phyloP scores from a whole-genome alignment of 148 eudicot genomes.

The Heliamphora exappendiculata region DNA sequence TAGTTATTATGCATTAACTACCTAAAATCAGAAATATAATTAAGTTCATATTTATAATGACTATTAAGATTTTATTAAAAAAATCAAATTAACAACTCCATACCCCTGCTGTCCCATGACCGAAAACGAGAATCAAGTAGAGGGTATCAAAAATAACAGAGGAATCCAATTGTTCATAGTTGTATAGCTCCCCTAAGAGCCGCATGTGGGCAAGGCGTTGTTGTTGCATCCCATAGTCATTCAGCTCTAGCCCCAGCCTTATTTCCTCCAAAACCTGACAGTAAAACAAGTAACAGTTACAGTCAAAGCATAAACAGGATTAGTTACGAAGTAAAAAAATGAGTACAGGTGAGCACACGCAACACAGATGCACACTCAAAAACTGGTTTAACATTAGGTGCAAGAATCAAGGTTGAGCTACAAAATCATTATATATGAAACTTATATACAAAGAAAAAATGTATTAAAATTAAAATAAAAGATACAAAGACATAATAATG shows the following conservation, averaged over 20 bases:
- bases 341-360: not conserved
- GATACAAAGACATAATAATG: not conserved
- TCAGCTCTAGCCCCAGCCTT: slow-evolving; percentile 76
- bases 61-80: not conserved
- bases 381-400: not conserved
- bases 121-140: slow-evolving; percentile 79
- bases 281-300: slow-evolving; percentile 1
- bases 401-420: not conserved
- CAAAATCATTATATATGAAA: not conserved
- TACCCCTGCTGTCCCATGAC: slow-evolving; percentile 92
- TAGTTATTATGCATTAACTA: not conserved
- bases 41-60: not conserved
- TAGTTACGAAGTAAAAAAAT: not conserved
- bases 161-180: slow-evolving; percentile 91
- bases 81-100: slow-evolving; percentile 11
- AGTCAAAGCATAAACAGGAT: not conserved
- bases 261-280: slow-evolving; percentile 93
- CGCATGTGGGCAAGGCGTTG: slow-evolving; percentile 92
- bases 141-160: slow-evolving; percentile 92
- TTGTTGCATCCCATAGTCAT: slow-evolving; percentile 95
- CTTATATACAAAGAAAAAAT: not conserved
- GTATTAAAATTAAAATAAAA: not conserved
- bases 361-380: not conserved
- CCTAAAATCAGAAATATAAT: not conserved
- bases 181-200: slow-evolving; percentile 91